These are phyloP conservation scores for Kwoniella pini DNA, from an alignment of 768 basidiomycete genomes.

Conservation along the genomic window DNA sequence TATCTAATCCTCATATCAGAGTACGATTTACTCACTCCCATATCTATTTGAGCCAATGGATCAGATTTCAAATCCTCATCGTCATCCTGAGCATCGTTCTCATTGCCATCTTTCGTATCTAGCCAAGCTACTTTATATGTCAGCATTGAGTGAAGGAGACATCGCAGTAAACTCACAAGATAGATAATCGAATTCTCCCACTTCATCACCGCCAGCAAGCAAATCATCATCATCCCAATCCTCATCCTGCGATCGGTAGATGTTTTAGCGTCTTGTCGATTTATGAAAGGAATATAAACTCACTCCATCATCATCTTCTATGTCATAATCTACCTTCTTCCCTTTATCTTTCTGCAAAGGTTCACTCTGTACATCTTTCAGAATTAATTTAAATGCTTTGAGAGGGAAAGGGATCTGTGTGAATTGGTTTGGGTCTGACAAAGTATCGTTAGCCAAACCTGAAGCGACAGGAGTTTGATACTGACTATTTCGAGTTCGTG, in stretches of 20 bases:
- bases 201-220: constrained; percentile 55
- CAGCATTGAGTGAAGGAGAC: background rate
- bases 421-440: constrained; percentile 79
- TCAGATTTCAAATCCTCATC: constrained; percentile 89
- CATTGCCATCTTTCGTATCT: constrained; percentile 74
- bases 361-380: constrained; percentile 78
- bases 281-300: constrained; percentile 5
- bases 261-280: background rate
- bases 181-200: constrained; percentile 78
- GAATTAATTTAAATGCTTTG: constrained; percentile 85
- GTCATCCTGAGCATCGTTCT: constrained; percentile 68
- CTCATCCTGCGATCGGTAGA: constrained; percentile 60
- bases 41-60: constrained; percentile 81
- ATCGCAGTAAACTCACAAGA: constrained; percentile 57
- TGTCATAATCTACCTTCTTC: constrained; percentile 51
- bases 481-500: constrained; percentile 81
- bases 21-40: constrained; percentile 67
- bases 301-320: constrained; percentile 57
- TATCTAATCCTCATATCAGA: constrained; percentile 20
- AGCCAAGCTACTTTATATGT: constrained; percentile 34
- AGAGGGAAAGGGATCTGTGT: constrained; percentile 82
- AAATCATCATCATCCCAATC: constrained; percentile 93
- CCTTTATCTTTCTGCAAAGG: constrained; percentile 61
- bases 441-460: constrained; percentile 7
- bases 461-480: constrained; percentile 15